Evolutionary conservation across 768 basidiomycete species (phyloP).

Genomic region (Boletus sensibilis): DNA sequence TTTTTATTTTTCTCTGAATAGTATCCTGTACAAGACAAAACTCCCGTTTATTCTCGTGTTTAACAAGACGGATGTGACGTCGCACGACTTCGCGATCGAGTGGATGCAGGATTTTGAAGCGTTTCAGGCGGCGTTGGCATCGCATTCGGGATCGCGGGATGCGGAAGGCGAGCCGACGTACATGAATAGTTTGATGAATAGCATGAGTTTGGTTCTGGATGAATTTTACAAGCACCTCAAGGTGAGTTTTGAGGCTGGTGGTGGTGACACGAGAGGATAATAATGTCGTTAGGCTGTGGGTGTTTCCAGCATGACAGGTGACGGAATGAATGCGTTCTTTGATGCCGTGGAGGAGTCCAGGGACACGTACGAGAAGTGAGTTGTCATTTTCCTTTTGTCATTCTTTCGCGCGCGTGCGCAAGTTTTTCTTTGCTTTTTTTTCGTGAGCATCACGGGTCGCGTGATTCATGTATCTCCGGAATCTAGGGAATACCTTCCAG

Average conservation of each 20-base stretch:
- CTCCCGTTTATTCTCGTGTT: conserved; percentile 97
- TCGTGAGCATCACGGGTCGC: conserved; percentile 3
- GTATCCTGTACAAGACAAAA: conserved; percentile 97
- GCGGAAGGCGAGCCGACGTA: conserved; percentile 92
- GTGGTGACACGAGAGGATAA: not conserved
- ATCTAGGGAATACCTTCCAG: conserved; percentile 85
- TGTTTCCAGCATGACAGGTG: conserved; percentile 95
- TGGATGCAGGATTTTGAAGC: conserved; percentile 99
- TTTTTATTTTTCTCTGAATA: conserved; percentile 28
- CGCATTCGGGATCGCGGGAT: conserved; percentile 64
- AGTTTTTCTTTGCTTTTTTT: not conserved
- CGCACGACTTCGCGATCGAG: conserved; percentile 88
- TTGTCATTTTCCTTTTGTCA: conserved; percentile 2
- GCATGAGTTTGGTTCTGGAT: conserved; percentile 96
- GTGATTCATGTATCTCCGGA: conserved; percentile 2
- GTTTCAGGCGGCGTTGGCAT: conserved; percentile 84
- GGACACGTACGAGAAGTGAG: conserved; percentile 85
- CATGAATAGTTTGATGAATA: conserved; percentile 98
- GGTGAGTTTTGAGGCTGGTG: conserved; percentile 41
- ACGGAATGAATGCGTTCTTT: conserved; percentile 89
- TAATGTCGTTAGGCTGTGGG: conserved; percentile 74
- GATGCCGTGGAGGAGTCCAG: conserved; percentile 86
- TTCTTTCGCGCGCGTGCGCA: not conserved
- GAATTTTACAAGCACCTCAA: conserved; percentile 97
- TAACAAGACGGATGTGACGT: conserved; percentile 94